Evolutionary conservation across 192 early-diverging fungal genomes (phyloP), one percentile per base, ranked within the genome.

Genomic region (Paraglomus occultum): DNA sequence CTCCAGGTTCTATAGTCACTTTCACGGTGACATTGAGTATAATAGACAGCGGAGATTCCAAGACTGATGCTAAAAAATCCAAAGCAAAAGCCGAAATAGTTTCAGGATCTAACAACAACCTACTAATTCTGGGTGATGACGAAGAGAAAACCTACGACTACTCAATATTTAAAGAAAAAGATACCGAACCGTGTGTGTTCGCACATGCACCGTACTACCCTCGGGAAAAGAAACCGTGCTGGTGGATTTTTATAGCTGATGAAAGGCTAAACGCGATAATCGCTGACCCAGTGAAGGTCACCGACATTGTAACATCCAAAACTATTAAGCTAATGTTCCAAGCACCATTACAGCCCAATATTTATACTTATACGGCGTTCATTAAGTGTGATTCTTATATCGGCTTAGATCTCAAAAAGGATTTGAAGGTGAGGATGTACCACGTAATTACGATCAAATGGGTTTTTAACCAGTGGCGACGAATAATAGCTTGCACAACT

Each of bases 211-310:
- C 91, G 8, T 86, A 86, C 58, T 92, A 84, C 75, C 85, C 89
- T 47, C 75, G 69, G 17, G 84, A 86, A 71, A 92, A 92, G 81
- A 89, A 86, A 60, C 87, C 93, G 48, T 85, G 79, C 77, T 99
- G 94, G 93, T 97, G 92, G 92, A 82, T 98, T 40, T 85, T 92
- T 55, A 82, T 99, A 77, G 94, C 91, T 22, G 90, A 94, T 73
- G 86, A 85, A 73, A 89, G 89, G 75, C 87, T 87, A 47, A 89
- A 92, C 72, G 91, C 90, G 58, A 86, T 95, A 58, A 91, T 98
- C 23, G 83, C 90, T 54, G 78, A 86, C 9, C 89, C 88, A 8
- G 78, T 85, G 60, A 94, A 94, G 67, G 84, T 97, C 40, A 86
- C 82, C 38, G 92, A 94, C 69, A 80, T 95, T 57, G 87, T 76